Conservation (phyloP, 2,329 filamentous ascomycete genomes). For the Ceratocystis alfenasii region DNA sequence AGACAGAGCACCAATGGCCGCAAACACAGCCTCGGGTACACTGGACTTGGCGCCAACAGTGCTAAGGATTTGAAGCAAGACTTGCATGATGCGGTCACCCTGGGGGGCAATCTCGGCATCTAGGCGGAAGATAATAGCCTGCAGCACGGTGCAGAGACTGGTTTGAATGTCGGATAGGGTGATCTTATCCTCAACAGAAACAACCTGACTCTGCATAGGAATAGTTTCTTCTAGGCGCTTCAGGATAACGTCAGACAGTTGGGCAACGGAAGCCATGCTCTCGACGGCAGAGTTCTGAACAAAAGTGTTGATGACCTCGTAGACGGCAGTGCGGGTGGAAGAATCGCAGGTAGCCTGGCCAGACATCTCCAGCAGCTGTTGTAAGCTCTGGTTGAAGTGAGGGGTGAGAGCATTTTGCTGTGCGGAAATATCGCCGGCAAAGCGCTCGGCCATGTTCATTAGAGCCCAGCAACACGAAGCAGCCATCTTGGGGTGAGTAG, state of each 20-base stretch:
- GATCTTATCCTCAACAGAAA: conserved; percentile 92
- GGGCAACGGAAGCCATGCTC: conserved; percentile 66
- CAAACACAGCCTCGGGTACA: conserved; percentile 88
- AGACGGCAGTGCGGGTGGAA: conserved; percentile 83
- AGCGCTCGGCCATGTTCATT: conserved; percentile 95
- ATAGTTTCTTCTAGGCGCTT: conserved; percentile 85
- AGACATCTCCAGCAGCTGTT: conserved; percentile 73
- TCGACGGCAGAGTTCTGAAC: conserved; percentile 83
- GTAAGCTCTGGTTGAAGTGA: conserved; percentile 87
- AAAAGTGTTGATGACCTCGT: conserved; percentile 92
- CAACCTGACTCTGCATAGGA: conserved; percentile 79
- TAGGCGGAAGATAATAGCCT: conserved; percentile 81
- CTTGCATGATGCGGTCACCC: conserved; percentile 87
- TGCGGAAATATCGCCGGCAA: conserved; percentile 73
- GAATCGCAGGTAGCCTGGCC: conserved; percentile 73
- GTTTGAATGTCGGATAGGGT: conserved; percentile 97
- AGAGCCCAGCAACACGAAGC: conserved; percentile 97
- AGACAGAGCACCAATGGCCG: conserved; percentile 80
- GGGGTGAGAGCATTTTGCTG: conserved; percentile 70
- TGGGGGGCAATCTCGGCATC: conserved; percentile 85
- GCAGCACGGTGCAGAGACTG: conserved; percentile 78
- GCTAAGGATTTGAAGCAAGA: conserved; percentile 67
- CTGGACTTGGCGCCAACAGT: conserved; percentile 74
- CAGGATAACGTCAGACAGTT: conserved; percentile 75
- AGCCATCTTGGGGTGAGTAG: conserved; percentile 91